Evolutionary conservation across 495 filamentous ascomycete species (phyloP), one percentile per base, ranked within the genome.

Genomic region (Darksidea phi): DNA sequence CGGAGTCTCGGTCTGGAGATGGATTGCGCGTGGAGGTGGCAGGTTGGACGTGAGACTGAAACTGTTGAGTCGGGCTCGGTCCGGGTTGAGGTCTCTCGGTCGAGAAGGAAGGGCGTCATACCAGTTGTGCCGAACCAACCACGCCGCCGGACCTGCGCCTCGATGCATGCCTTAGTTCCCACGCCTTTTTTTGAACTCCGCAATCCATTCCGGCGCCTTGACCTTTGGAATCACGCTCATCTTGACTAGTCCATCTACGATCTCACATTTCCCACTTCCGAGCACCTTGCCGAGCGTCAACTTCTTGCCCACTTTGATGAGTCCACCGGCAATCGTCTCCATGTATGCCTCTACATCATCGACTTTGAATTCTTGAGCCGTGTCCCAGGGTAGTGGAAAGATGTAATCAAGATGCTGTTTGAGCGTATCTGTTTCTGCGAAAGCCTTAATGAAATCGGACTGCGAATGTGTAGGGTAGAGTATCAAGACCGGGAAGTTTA

Each of bases 231-330:
- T 80, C 7, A 97, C 83, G 64, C 88, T 86, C 8, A 97, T 80
- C 72, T 77, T 84, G 8, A 97, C 82, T 63, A 97, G 69, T 48
- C 89, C 88, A 78, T 98, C 94, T 46, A 95, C 82, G 24, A 97
- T 79, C 74, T 94, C 90, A 4, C 92, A 82, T 64, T 89, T 91
- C n/a, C 88, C 86, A 13, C 79, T 75, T n/a, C 77, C 76, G 59
- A 97, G 74, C 53, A 89, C 80, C 76, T 91, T 87, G 61, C 89
- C 68, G 61, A 97, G 70, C 20, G 84, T 77, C 54, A 90, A 74
- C 70, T 91, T 95, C 81, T 86, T 90, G n/a, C 94, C 93, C 0
- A 89, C 86, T 74, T 95, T 96, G 57, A 93, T 80, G 65, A 98
- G 67, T 11, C 94, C 95, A 0, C 92, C 91, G 0, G 78, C 75